Conservation (phyloP, 768 basidiomycete genomes). For the Pseudohyphozyma bogoriensis region DNA sequence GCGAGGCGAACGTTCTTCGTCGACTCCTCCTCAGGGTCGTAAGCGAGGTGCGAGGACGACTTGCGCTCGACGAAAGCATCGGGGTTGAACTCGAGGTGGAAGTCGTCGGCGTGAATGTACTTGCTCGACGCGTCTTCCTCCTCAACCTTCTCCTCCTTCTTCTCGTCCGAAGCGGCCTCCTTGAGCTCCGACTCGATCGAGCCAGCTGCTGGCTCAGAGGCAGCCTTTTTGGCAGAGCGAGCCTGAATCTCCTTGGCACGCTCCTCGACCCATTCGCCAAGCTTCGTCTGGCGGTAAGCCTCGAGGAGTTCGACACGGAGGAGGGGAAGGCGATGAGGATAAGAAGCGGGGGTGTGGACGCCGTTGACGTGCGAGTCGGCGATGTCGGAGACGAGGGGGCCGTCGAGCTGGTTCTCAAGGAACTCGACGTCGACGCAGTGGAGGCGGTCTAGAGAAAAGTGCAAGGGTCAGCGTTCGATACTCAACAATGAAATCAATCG, state of each 20-base stretch:
- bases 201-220: conserved; percentile 26
- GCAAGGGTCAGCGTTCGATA: too few relatives aligned
- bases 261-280: conserved; percentile 39
- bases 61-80: conserved; percentile 42
- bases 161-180: conserved; percentile 28
- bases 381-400: conserved; percentile 7
- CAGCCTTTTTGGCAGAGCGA: conserved; percentile 20
- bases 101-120: conserved; percentile 38
- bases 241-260: conserved; percentile 32
- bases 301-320: conserved; percentile 43
- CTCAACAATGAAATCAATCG: not conserved
- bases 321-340: conserved; percentile 42
- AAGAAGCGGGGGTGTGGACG: conserved; percentile 22
- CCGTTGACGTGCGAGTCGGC: conserved; percentile 5
- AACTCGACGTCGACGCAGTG: conserved; percentile 43
- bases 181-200: conserved; percentile 32
- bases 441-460: conserved; percentile 33
- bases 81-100: conserved; percentile 42
- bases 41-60: conserved; percentile 21
- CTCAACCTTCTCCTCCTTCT: not conserved
- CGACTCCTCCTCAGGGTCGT: conserved; percentile 38
- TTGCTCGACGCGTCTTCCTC: conserved; percentile 20
- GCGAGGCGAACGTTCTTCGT: conserved; percentile 43
- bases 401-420: conserved; percentile 40
- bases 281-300: conserved; percentile 41